A percentile compares a stretch with the other conserved stretches of the same genome.
phyloP scores from a whole-genome alignment of 2,329 filamentous ascomycete species.

The Harringtonia lauricola region DNA sequence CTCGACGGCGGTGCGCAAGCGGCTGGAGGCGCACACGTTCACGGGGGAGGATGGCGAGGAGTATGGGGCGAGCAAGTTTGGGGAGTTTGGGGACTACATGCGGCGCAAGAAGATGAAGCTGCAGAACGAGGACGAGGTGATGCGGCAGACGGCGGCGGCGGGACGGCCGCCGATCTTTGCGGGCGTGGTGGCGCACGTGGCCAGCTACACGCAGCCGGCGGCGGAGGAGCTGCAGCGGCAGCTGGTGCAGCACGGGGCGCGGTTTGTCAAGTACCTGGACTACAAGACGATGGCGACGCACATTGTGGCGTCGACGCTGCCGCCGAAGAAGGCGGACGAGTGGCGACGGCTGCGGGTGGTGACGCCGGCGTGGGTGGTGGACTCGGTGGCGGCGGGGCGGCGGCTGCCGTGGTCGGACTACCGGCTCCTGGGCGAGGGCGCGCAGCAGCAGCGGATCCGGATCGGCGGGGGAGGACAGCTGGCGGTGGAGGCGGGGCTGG shows the following conservation, averaged over 20 bases:
- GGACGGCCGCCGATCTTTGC: constrained; percentile 81
- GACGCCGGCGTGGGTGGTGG: constrained; percentile 87
- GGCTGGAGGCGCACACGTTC: constrained; percentile 59
- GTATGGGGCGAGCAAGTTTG: constrained; percentile 77
- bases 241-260: constrained; percentile 87
- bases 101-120: constrained; percentile 93
- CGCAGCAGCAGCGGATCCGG: constrained; percentile 65
- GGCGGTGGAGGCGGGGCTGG: constrained; percentile 57
- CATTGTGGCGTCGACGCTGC: constrained; percentile 82
- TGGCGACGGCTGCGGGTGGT: constrained; percentile 84
- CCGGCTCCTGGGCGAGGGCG: constrained; percentile 73
- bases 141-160: constrained; percentile 55
- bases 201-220: constrained; percentile 91
- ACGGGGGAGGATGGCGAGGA: constrained; percentile 79
- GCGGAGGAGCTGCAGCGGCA: constrained; percentile 79
- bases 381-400: constrained; percentile 72
- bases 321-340: constrained; percentile 86
- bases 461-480: constrained; percentile 51
- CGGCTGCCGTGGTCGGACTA: constrained; percentile 81
- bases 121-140: constrained; percentile 81
- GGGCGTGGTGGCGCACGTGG: constrained; percentile 82
- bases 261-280: constrained; percentile 89
- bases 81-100: constrained; percentile 86
- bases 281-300: constrained; percentile 92
- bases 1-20: constrained; percentile 49